phyloP scores from a whole-genome alignment of 306 rosid genomes.

The Sicyos baderoa region DNA sequence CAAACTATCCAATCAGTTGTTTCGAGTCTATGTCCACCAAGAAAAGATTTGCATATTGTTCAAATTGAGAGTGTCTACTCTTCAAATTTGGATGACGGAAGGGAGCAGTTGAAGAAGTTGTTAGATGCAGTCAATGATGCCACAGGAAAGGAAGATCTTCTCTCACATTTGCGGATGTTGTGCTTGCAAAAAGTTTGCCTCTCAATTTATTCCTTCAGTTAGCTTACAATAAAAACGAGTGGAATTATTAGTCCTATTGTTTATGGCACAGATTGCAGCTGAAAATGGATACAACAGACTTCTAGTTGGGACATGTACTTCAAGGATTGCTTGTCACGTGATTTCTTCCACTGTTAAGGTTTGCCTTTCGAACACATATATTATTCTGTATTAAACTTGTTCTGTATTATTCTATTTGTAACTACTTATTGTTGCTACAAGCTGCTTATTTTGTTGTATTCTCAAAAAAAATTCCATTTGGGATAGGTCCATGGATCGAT shows the following conservation, averaged over 20 bases:
- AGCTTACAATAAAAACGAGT: constrained; percentile 8
- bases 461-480: background rate
- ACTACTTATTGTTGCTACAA: background rate
- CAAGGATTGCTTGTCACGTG: constrained; percentile 80
- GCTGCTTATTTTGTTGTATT: background rate
- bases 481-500: background rate
- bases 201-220: constrained; percentile 15
- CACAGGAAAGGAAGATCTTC: constrained; percentile 80
- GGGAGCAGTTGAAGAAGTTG: constrained; percentile 37
- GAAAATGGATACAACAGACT: constrained; percentile 76
- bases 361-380: background rate
- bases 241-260: constrained; percentile 9
- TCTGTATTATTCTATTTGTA: background rate
- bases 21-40: constrained; percentile 48
- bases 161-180: constrained; percentile 58
- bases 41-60: constrained; percentile 54
- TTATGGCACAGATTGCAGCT: constrained; percentile 41
- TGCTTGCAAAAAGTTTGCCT: constrained; percentile 68
- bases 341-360: constrained; percentile 85
- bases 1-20: constrained; percentile 42
- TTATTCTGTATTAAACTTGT: background rate
- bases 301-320: constrained; percentile 68
- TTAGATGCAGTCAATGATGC: constrained; percentile 47
- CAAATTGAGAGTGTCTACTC: constrained; percentile 58
- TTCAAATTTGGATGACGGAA: constrained; percentile 36